Conservation (phyloP, 1,139 yeast genomes). For the Entelexis sorbosivorans region DNA sequence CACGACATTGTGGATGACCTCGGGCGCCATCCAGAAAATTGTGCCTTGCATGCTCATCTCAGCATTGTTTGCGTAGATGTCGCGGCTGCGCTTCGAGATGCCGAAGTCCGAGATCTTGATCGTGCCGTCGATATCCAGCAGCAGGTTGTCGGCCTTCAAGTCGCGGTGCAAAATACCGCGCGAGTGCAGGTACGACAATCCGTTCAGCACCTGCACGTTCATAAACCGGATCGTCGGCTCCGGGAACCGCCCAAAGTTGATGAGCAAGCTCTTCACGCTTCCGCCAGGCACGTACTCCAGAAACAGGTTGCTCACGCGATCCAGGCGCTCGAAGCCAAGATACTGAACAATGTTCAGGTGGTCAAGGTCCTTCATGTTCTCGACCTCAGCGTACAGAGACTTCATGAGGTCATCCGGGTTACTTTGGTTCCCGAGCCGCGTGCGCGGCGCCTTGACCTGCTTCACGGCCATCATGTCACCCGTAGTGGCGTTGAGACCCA, state of each 20-base stretch:
- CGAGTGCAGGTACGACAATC: conserved; percentile 73
- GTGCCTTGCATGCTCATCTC: conserved; percentile 99
- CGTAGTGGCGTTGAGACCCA: conserved; percentile 88
- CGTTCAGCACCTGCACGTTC: conserved; percentile 70
- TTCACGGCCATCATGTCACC: conserved; percentile 99
- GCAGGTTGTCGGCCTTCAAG: conserved; percentile 84
- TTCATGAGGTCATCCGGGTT: conserved; percentile 57
- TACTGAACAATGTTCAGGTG: conserved; percentile 93
- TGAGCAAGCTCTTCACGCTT: conserved; percentile 75
- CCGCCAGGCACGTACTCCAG: conserved; percentile 98
- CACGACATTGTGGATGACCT: conserved; percentile 72
- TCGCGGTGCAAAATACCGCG: conserved; percentile 89
- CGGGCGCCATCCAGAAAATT: conserved; percentile 99
- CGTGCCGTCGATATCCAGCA: conserved; percentile 83
- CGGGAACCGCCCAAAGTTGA: conserved; percentile 77
- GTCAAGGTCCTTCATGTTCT: conserved; percentile 86
- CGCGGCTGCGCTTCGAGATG: conserved; percentile 73
- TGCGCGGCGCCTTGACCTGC: conserved; percentile 65
- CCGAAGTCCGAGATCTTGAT: conserved; percentile 97
- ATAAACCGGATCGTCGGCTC: conserved; percentile 62
- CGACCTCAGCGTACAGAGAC: conserved; percentile 83
- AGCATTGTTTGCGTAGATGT: conserved; percentile 81
- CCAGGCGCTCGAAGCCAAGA: conserved; percentile 76
- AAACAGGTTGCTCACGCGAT: conserved; percentile 68
- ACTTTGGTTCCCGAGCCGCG: conserved; percentile 30